Evolutionary conservation across 176 grass and related monocot species (phyloP), one percentile per base, ranked within the genome.

Genomic region (Echinochloa phyllopogon): DNA sequence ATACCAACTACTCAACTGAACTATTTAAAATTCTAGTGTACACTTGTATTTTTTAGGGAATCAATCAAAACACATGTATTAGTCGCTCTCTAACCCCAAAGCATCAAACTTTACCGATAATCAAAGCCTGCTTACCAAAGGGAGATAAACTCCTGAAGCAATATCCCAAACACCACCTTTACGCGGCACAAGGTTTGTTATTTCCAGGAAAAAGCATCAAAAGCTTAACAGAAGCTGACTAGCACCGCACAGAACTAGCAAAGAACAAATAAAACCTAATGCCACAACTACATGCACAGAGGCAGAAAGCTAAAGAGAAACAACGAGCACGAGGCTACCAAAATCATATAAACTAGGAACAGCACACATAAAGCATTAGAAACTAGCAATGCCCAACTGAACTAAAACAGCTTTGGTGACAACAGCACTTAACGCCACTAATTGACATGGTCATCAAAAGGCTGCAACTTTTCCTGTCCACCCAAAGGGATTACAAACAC

Each of bases 271-370:
- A 41, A 77, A 86, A 45, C 70, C 16, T 76, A 65, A 60, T 40
- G 65, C 2, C 65, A 41, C 57, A 90, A 74, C 72, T 82, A 66
- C 83, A 82, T 84, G 15, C 72, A 77, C 52, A 36, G 37, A 33
- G 10, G 16, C 79, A 44, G 79, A 83, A 86, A 38, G 82, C 64
- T 80, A 11, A 69, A 65, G 53, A 60, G 18, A 84, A 84, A 66
- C 33, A 74, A 10, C 6, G 44, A 56, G 44, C 70, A 1, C 63
- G 48, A 27, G 65, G 17, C 63, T 40, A 16, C 69, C 73, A 51
- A 77, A 67, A 70, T 45, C 71, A 75, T 37, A 56, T 56, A 74
- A 57, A 55, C 43, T 56, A 80, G 70, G 7, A 63, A 55, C 20
- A 41, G 16, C 36, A 21, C 65, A 66, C 74, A 41, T 44, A 60